Evolutionary conservation across 2,329 filamentous ascomycete species (phyloP), one percentile per base, ranked within the genome.

Genomic region (Aspergillus brasiliensis): DNA sequence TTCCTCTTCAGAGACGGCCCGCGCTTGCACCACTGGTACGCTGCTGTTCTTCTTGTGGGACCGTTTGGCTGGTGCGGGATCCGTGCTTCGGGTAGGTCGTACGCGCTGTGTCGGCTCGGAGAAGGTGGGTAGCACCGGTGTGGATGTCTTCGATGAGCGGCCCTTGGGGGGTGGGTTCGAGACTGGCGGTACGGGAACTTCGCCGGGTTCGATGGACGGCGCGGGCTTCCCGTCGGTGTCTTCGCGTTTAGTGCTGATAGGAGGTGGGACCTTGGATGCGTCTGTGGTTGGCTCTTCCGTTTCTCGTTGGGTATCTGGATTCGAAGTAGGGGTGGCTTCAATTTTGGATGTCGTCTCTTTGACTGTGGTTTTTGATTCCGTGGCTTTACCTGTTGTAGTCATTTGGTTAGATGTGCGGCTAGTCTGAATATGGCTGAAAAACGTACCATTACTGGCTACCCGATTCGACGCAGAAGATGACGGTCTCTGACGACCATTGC

Each of bases 391-490:
- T 77, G 56, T 25, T 56, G 40, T 49, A 57, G 56, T 59, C 25
- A 58, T 21, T 40, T 44, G 17, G 58, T 75, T 70, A 74, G 60
- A 57, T 69, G 3, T 3, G 11, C 21, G 13, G 13, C 7, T 38
- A 51, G 38, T 48, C 56, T 17, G 69, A 67, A 1, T 65, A 37
- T 73, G 68, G 31, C 2, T 13, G 65, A 68, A 75, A 75, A 75
- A 75, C 59, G 66, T 72, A 68, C 75, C 80, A 58, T 83, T 84
- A 69, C 86, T 90, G 15, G 82, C 77, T 27, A 73, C 63, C 65
- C 87, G 89, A 65, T 81, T 88, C 3, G 88, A 85, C 10, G 85
- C 80, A 2, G 86, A 84, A 1, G 88, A 86, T 5, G 83, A 76
- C 2, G 87, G 85, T 37, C 85, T 81, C 53, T 91, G 80, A 47